Evolutionary conservation across 345 rosid genomes (phyloP).

Genomic region (Salix suchowensis): DNA sequence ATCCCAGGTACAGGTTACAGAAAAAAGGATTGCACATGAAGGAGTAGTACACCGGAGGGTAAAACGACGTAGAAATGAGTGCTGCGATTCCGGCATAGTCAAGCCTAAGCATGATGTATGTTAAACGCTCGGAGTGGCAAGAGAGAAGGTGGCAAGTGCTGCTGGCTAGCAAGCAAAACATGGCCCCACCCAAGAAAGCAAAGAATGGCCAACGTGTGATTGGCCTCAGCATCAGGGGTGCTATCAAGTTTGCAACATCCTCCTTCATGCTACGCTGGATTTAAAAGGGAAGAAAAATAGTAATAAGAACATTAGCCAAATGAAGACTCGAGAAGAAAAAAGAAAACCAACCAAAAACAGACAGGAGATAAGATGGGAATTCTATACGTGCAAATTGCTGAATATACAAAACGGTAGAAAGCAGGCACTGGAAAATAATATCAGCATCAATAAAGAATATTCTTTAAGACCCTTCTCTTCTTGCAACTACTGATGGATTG

Average conservation of each 20-base stretch:
- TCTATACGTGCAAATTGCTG: not conserved
- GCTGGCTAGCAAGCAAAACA: constrained; percentile 92
- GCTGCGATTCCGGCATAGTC: constrained; percentile 91
- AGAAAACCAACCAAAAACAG: not conserved
- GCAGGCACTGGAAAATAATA: not conserved
- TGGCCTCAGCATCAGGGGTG: constrained; percentile 67
- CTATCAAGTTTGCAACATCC: constrained; percentile 72
- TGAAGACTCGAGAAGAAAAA: constrained; percentile 7
- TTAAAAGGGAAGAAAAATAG: not conserved
- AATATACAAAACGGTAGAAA: not conserved
- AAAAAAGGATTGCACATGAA: constrained; percentile 93
- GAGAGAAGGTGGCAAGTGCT: constrained; percentile 86
- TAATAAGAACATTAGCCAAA: constrained; percentile 9
- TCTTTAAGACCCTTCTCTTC: not conserved
- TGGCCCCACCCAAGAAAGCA: constrained; percentile 85
- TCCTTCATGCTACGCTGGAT: constrained; percentile 65
- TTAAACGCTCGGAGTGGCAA: constrained; percentile 71
- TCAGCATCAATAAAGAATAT: not conserved
- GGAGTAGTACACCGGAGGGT: constrained; percentile 83
- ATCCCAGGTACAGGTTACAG: constrained; percentile 81
- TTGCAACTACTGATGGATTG: not conserved
- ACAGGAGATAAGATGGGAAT: not conserved
- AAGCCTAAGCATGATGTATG: constrained; percentile 91
- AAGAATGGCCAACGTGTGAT: constrained; percentile 93
- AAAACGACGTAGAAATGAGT: constrained; percentile 84